Evolutionary conservation across 176 grass and related monocot genomes (phyloP), one percentile per base, ranked within the genome.

Genomic region (Olyra latifolia): DNA sequence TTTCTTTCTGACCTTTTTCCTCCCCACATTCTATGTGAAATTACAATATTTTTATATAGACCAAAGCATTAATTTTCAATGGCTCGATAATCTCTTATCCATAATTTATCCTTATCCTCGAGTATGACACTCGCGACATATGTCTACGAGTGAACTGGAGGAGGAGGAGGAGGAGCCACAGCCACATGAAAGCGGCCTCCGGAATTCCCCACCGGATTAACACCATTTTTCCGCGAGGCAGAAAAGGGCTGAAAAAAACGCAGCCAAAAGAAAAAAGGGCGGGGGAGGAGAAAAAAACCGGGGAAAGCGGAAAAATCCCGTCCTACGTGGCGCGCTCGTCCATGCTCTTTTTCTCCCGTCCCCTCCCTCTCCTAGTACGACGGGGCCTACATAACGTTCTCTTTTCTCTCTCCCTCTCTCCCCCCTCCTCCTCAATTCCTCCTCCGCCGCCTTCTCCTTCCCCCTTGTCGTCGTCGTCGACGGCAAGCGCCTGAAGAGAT

Each of bases 101-200:
- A 35, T 35, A 35, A 3, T 4, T 1, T 35, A 35, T 2, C 32
- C 5, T 35, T 35, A 35, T 35, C 32, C 32, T 35, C 32, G 32
- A 35, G 32, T 35, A n/a, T 35, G 32, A 41, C 76, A 63, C 17
- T 71, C n/a, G 49, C 30, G 2, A 20, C 77, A 49, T 76, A 50
- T 70, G 86, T 84, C 56, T 76, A 24, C 65, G 83, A 87, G 40
- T 15, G 28, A 69, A 6, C 32, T 4, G 22, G 48, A 67, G 78
- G 84, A 40, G 22, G 48, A 67, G 78, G 84, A 40, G 88, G 83
- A 79, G 72, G n/a, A 86, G 76, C 74, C 84, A 25, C 25, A 95
- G 84, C 93, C 93, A 95, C 93, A 63, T 90, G 90, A 90, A 92
- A 83, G 64, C 78, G 84, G 89, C 78, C 71, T 89, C 92, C 69